A percentile compares a stretch with the other conserved stretches of the same genome.
Evolutionary conservation across 2,329 filamentous ascomycete genomes (phyloP).

Genomic region (Xylaria sp.): DNA sequence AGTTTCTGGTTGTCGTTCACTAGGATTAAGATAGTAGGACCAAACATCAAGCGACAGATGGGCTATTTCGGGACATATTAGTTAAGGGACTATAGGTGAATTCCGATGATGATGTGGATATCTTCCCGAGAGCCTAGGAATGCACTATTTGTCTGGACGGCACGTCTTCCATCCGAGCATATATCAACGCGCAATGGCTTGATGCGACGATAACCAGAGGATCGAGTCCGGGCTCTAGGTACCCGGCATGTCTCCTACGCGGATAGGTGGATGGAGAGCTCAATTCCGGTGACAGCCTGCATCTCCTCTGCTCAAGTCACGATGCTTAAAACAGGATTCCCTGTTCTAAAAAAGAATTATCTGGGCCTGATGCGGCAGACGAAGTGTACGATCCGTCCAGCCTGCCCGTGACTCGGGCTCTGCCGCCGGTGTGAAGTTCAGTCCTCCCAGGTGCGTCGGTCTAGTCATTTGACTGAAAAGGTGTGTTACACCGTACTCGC

Average conservation of each 20-base stretch:
- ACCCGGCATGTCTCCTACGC: neutral
- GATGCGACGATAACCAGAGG: neutral
- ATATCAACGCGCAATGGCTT: neutral
- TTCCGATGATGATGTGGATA: neutral
- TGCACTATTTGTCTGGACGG: neutral
- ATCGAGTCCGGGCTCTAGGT: neutral
- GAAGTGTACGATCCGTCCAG: neutral
- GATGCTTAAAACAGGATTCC: neutral
- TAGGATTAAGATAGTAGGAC: neutral
- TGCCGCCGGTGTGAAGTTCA: neutral
- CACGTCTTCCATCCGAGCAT: neutral
- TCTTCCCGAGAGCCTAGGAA: neutral
- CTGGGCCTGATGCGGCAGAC: neutral
- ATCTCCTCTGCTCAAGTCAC: neutral
- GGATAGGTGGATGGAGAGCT: neutral
- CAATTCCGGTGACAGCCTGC: neutral
- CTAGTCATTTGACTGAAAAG: neutral
- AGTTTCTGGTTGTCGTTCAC: too few species aligned
- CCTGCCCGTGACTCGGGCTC: neutral
- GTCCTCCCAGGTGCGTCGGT: neutral
- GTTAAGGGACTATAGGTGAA: neutral
- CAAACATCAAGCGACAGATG: too few species aligned
- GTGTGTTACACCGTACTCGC: neutral
- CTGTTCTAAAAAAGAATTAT: neutral
- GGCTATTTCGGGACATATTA: neutral